These are phyloP conservation scores for Allium fistulosum DNA, from an alignment of 106 monocot species.

Conservation along the genomic window DNA sequence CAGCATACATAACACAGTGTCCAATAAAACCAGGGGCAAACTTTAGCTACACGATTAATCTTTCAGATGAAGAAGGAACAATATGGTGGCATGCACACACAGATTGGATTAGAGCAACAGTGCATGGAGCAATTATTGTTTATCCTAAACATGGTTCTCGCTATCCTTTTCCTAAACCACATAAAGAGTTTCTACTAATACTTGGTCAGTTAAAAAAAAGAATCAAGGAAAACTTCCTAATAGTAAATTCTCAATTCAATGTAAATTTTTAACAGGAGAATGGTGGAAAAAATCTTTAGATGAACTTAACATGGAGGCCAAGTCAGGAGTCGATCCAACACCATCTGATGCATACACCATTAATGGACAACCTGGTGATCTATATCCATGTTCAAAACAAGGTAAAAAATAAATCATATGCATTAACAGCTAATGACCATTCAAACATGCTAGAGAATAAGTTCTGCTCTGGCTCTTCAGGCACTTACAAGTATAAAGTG, in stretches of 20 bases:
- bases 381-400: slow-evolving; percentile 23
- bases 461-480: slow-evolving; percentile 6
- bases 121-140: slow-evolving; percentile 38
- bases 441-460: background rate
- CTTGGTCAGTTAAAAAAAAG: slow-evolving; percentile 21
- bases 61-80: slow-evolving; percentile 46
- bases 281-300: slow-evolving; percentile 30
- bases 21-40: slow-evolving; percentile 23
- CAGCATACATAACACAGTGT: slow-evolving; percentile 52
- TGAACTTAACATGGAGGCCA: background rate
- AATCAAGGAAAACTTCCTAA: background rate
- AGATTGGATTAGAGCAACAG: slow-evolving; percentile 26
- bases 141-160: slow-evolving; percentile 2
- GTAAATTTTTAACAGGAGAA: slow-evolving; percentile 14
- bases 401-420: background rate
- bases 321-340: slow-evolving; percentile 12
- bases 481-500: slow-evolving; percentile 22
- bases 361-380: slow-evolving; percentile 34
- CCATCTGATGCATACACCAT: slow-evolving; percentile 43
- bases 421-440: background rate
- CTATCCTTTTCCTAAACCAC: slow-evolving; percentile 23
- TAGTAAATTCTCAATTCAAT: no score
- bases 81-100: slow-evolving; percentile 71
- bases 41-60: slow-evolving; percentile 20
- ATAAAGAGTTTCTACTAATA: slow-evolving; percentile 43